Evolutionary conservation across 2,329 filamentous ascomycete species (phyloP).

Genomic region (Escovopsis sp.): DNA sequence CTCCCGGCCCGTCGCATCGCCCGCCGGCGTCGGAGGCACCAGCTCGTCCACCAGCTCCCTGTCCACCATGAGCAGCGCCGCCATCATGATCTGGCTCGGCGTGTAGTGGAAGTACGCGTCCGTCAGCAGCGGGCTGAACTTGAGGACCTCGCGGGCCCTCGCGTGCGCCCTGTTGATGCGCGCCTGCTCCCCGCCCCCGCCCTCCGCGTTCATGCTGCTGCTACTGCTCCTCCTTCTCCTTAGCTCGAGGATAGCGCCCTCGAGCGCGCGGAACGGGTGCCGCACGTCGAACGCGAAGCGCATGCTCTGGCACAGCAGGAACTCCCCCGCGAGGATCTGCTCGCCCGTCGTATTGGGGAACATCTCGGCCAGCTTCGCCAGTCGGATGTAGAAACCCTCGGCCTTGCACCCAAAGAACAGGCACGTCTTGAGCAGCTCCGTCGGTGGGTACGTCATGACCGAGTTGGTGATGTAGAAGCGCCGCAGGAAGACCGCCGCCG

Average conservation of each 20-base stretch:
- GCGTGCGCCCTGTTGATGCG: constrained; percentile 49
- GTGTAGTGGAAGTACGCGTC: constrained; percentile 97
- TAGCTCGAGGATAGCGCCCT: constrained; percentile 76
- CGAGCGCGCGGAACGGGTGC: constrained; percentile 77
- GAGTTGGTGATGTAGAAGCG: constrained; percentile 95
- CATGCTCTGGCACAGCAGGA: constrained; percentile 79
- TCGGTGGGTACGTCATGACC: constrained; percentile 89
- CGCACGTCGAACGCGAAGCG: constrained; percentile 88
- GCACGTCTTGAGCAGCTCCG: constrained; percentile 75
- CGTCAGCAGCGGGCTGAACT: constrained; percentile 69
- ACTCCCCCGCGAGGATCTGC: constrained; percentile 80
- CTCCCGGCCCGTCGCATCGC: constrained; percentile 13
- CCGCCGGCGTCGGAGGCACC: constrained; percentile 23
- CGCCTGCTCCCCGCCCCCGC: constrained; percentile 40
- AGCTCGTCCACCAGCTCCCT: constrained; percentile 39
- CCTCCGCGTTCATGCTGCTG: no score
- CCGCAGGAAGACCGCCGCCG: constrained; percentile 76
- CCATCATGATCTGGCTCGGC: constrained; percentile 84
- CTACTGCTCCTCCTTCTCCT: constrained; percentile 32
- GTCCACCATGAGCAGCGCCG: constrained; percentile 65
- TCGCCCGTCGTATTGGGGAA: constrained; percentile 60
- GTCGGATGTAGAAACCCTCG: constrained; percentile 63
- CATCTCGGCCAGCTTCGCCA: constrained; percentile 49
- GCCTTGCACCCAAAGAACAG: constrained; percentile 91
- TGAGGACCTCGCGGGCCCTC: constrained; percentile 58